Evolutionary conservation across 1,284 basidiomycete species (phyloP), one percentile per base, ranked within the genome.

Genomic region (Kwoniella shivajii): DNA sequence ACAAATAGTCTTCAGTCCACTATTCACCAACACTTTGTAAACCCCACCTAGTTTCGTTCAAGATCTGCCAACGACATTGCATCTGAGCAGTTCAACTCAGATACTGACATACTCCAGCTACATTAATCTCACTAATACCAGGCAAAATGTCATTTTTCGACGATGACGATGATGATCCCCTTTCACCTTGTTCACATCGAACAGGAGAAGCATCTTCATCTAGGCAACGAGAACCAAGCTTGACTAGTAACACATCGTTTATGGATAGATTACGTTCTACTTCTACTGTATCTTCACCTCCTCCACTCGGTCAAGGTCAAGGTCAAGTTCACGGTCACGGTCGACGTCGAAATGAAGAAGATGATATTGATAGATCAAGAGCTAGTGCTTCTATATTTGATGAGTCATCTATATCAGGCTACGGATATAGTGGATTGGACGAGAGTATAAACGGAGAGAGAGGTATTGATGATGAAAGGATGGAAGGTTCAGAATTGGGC

Each of bases 61-160:
- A n/a, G n/a, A n/a, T n/a, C n/a, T n/a, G n/a, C n/a, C n/a, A n/a
- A n/a, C n/a, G n/a, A n/a, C n/a, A n/a, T n/a, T n/a, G n/a, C n/a
- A n/a, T n/a, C n/a, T n/a, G n/a, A n/a, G n/a, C n/a, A n/a, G n/a
- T n/a, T n/a, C n/a, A n/a, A 34, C 16, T 16, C 14, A 6, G 14
- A 39, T 18, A 18, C 37, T 11, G 14, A 11, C 37, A 11, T 39
- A 39, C 37, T 39, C n/a, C 37, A n/a, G n/a, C n/a, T 18, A 6
- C 37, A 39, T 11, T 18, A 18, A 39, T 39, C 37, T 24, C 20
- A 31, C 9, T 3, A 24, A 16, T 27, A 24, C 6, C 16, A 30
- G 10, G 30, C 46, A 43, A 10, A 6, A 57, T 57, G 59, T 64
- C 63, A 13, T 64, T 61, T 44, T 61, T 61, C 43, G 57, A 56